These are phyloP conservation scores for Fremontodendron californicum DNA, from an alignment of 345 rosid genomes.

Conservation along the genomic window DNA sequence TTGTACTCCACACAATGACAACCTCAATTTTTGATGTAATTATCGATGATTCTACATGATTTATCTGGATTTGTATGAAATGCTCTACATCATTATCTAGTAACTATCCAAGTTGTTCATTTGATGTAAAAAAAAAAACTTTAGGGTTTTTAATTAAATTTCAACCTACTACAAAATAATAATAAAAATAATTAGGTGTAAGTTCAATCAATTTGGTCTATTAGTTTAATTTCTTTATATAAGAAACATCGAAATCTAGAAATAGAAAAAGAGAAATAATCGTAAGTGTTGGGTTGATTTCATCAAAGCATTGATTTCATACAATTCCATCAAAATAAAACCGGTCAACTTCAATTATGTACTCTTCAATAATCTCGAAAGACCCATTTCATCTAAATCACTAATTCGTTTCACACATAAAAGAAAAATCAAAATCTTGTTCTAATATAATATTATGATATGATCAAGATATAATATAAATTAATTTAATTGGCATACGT, in stretches of 20 bases:
- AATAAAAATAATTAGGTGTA: slow-evolving; percentile 15
- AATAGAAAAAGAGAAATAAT: no score
- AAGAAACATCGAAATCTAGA: no score
- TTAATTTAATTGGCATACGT: not conserved
- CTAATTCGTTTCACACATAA: not conserved
- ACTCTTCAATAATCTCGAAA: slow-evolving; percentile 16
- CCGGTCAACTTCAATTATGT: slow-evolving; percentile 16
- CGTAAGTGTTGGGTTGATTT: no score
- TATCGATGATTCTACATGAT: not conserved
- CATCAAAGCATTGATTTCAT: slow-evolving; percentile 7
- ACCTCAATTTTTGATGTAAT: not conserved
- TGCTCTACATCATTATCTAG: not conserved
- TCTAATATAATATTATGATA: not conserved
- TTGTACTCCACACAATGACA: not conserved
- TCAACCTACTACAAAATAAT: not conserved
- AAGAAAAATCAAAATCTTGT: not conserved
- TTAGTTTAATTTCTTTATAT: slow-evolving; percentile 14
- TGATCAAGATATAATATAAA: not conserved
- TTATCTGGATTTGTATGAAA: not conserved
- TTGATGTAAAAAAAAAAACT: not conserved
- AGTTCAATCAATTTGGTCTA: slow-evolving; percentile 25
- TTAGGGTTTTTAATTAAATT: not conserved
- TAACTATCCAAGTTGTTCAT: not conserved
- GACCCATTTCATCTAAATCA: slow-evolving; percentile 15
- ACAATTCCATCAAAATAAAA: slow-evolving; percentile 14